Percentiles rank a stretch among this genome's conserved stretches.
phyloP scores from a whole-genome alignment of 108 stramenopile genomes.

The Discostella stelligeroides region DNA sequence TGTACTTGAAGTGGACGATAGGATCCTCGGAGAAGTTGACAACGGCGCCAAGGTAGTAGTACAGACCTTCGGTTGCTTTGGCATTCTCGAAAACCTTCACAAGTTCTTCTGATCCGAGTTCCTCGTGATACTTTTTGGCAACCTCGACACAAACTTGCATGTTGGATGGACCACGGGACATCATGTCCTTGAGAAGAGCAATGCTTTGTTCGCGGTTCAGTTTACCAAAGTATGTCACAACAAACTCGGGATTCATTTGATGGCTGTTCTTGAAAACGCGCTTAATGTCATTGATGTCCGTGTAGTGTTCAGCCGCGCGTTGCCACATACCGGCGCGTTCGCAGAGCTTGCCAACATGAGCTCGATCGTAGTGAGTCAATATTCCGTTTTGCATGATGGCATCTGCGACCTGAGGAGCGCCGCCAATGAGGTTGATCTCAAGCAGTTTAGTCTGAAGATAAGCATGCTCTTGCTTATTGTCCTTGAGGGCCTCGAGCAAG shows the following conservation, averaged over 20 bases:
- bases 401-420: conserved; percentile 99
- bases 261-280: conserved; percentile 95
- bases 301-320: conserved; percentile 99
- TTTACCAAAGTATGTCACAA: conserved; percentile 96
- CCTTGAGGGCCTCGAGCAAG: conserved; percentile 97
- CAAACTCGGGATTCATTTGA: conserved; percentile 96
- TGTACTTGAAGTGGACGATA: conserved; percentile 99
- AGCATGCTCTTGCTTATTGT: conserved; percentile 98
- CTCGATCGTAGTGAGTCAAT: conserved; percentile 96
- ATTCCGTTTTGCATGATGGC: conserved; percentile 99
- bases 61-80: conserved; percentile 96
- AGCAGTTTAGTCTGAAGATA: conserved; percentile 99
- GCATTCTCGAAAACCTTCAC: conserved; percentile 95
- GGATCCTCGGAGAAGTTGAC: conserved; percentile 97
- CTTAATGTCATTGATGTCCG: conserved; percentile 98
- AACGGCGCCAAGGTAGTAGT: conserved; percentile 96
- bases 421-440: conserved; percentile 99
- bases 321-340: conserved; percentile 98
- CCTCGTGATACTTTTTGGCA: conserved; percentile 98
- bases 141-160: conserved; percentile 97
- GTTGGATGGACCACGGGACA: conserved; percentile 92
- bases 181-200: conserved; percentile 95
- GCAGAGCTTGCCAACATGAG: conserved; percentile 97
- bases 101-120: conserved; percentile 93
- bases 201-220: conserved; percentile 94